These are phyloP conservation scores for Colletotrichum brevisporum DNA, from an alignment of 2,329 filamentous ascomycete genomes.

Conservation along the genomic window DNA sequence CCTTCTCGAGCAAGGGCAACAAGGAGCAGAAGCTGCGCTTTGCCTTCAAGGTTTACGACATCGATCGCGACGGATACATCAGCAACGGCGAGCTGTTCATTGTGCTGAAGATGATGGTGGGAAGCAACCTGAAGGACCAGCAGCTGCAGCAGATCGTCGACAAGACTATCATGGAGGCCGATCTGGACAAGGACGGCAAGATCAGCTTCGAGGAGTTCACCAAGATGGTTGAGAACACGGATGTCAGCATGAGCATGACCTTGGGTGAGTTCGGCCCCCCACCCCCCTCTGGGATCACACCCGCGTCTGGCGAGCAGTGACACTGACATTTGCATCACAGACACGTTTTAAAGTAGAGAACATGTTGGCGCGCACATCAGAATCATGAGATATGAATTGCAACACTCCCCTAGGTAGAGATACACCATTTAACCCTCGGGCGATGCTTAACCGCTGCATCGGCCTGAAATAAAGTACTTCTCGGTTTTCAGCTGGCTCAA, in stretches of 20 bases:
- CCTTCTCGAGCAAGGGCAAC: slow-evolving; percentile 98
- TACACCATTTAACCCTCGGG: slow-evolving; percentile 17
- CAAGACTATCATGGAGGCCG: slow-evolving; percentile 99
- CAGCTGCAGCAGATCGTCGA: slow-evolving; percentile 99
- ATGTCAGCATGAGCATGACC: slow-evolving; percentile 82
- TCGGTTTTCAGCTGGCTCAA: slow-evolving; percentile 2
- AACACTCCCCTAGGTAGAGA: slow-evolving; percentile 36
- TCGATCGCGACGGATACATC: slow-evolving; percentile 98
- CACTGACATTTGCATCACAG: slow-evolving; percentile 24
- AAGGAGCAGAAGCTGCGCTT: slow-evolving; percentile 99
- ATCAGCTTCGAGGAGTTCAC: slow-evolving; percentile 99
- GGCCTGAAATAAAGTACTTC: slow-evolving; percentile 29
- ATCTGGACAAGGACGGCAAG: slow-evolving; percentile 95
- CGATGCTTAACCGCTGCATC: slow-evolving; percentile 13
- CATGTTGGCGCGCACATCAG: slow-evolving; percentile 22
- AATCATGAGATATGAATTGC: slow-evolving; percentile 41
- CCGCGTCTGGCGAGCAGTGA: not conserved
- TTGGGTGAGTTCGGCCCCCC: slow-evolving; percentile 65
- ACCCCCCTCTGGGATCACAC: not conserved
- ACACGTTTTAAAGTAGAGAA: slow-evolving; percentile 34
- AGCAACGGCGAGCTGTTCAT: slow-evolving; percentile 99
- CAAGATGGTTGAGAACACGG: slow-evolving; percentile 98
- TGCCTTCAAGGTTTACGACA: slow-evolving; percentile 99
- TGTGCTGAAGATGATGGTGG: slow-evolving; percentile 99
- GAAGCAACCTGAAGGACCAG: slow-evolving; percentile 98